Percentiles rank a stretch among this genome's conserved stretches.
Conservation (phyloP, 1,284 basidiomycete genomes). For the Trichosporon ovoides region DNA sequence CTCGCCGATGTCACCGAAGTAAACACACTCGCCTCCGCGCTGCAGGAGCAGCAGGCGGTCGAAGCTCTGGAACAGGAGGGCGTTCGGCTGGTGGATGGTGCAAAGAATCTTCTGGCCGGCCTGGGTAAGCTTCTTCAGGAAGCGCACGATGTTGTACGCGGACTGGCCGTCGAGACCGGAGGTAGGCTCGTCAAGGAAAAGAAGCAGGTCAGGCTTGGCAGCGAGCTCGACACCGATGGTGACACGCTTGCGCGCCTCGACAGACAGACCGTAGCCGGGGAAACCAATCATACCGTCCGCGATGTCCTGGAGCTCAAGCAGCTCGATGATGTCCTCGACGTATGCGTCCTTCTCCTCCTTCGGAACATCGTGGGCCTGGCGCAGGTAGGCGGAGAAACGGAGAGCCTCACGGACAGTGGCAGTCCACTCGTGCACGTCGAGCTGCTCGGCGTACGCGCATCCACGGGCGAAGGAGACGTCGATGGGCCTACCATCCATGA, state of each 20-base stretch:
- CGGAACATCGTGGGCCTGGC: constrained; percentile 53
- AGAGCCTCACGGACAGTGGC: constrained; percentile 60
- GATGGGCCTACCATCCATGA: constrained; percentile 54
- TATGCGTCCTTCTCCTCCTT: constrained; percentile 55
- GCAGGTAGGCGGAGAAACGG: constrained; percentile 57
- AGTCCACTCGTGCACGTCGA: constrained; percentile 78
- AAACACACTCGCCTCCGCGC: constrained; percentile 48
- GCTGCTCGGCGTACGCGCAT: constrained; percentile 55
- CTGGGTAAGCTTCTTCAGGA: constrained; percentile 55
- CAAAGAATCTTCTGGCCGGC: constrained; percentile 60
- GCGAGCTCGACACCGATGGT: constrained; percentile 60
- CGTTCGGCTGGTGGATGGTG: constrained; percentile 51
- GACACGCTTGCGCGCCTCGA: constrained; percentile 56
- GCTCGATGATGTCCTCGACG: constrained; percentile 54
- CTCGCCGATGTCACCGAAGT: constrained; percentile 55
- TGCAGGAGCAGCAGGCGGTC: constrained; percentile 55
- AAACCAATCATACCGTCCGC: constrained; percentile 52
- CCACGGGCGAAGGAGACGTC: constrained; percentile 51
- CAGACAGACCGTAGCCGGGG: constrained; percentile 54
- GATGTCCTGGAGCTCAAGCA: constrained; percentile 53
- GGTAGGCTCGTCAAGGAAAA: constrained; percentile 57
- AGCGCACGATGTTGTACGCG: constrained; percentile 55
- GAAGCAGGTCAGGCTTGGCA: constrained; percentile 56
- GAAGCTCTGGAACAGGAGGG: constrained; percentile 55
- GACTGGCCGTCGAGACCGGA: constrained; percentile 57